phyloP scores from a whole-genome alignment of 306 rosid genomes.

The Glycyrrhiza uralensis region DNA sequence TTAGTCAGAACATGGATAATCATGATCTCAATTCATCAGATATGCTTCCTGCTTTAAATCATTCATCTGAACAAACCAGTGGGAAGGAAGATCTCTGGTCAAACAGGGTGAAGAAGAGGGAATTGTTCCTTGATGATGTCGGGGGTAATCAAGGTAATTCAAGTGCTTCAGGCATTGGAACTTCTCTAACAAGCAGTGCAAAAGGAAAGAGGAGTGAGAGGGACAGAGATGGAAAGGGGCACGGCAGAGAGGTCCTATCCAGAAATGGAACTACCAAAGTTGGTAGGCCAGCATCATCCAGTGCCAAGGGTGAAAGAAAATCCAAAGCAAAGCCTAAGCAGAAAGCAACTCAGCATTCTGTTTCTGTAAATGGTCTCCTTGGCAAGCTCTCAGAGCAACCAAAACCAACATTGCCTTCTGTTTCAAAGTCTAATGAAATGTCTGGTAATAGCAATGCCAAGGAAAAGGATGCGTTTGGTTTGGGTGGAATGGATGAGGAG shows the following conservation, averaged over 20 bases:
- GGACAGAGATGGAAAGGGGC: slow-evolving; percentile 97
- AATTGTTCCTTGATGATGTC: slow-evolving; percentile 87
- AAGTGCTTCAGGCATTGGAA: slow-evolving; percentile 61
- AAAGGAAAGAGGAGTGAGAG: slow-evolving; percentile 99
- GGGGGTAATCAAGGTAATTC: slow-evolving; percentile 55
- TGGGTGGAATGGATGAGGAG: slow-evolving; percentile 72
- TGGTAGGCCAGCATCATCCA: slow-evolving; percentile 77
- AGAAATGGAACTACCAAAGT: slow-evolving; percentile 84
- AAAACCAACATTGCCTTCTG: slow-evolving; percentile 61
- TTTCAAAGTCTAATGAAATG: slow-evolving; percentile 57
- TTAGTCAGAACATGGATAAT: slow-evolving; percentile 67
- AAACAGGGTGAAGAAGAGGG: slow-evolving; percentile 94
- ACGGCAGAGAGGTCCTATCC: slow-evolving; percentile 74
- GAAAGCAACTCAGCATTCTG: slow-evolving; percentile 86
- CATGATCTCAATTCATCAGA: slow-evolving; percentile 55
- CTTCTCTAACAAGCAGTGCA: slow-evolving; percentile 77
- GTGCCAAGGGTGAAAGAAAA: slow-evolving; percentile 86
- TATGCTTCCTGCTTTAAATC: slow-evolving; percentile 51
- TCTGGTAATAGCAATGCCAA: slow-evolving; percentile 50
- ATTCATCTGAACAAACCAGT: slow-evolving; percentile 56
- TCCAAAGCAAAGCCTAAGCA: slow-evolving; percentile 94
- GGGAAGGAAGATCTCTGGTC: slow-evolving; percentile 82
- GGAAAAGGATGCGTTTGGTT: slow-evolving; percentile 60
- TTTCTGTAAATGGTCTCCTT: slow-evolving; percentile 88
- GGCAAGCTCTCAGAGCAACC: slow-evolving; percentile 86